Base-by-base conservation (phyloP, 164 flowering plant species). In the Stephania japonica region DNA sequence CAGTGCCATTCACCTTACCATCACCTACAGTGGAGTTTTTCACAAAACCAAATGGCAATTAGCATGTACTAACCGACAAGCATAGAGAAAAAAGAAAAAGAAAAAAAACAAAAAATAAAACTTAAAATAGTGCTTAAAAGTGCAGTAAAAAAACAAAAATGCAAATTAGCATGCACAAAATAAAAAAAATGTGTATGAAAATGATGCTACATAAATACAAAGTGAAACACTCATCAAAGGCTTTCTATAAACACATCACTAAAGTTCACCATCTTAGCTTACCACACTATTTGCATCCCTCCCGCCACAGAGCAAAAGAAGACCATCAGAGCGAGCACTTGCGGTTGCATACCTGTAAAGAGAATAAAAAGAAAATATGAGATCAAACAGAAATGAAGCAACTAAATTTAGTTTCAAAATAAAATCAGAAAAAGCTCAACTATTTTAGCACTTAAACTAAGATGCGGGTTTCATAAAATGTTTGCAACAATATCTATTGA, bases 271-370 rank as follows among this genome's bases (percentile, higher is more conserved):
- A 14, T 70, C 42, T 68, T 26, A 72, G 77, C 94, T 86, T 71
- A 96, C 99, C 91, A 91, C 98, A 83, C 98, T 90, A 75, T 79
- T 93, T 69, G 97, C 97, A 84, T 96, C 99, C 79, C 99, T 89
- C 75, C 99, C 99, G 75, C 99, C 99, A 83, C 99, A 95, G 69
- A 93, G 97, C 77, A 95, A 84, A 80, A 95, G 97, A 84, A 95
- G 98, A 53, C 99, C 99, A 87, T 95, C 99, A 77, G 98, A 90
- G 16, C 98, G 94, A 70, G 97, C 99, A 87, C 99, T 95, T 79
- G 99, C 98, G 76, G 99, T 95, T 23, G 99, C 99, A 87, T 93
- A 95, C 99, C 99, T 92, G 74, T 64, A 67, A 81, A 77, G 38
- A 43, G 38, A 43, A 67, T 63, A 69, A 19, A 7, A 65, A 9